These are phyloP conservation scores for Endotrypanum monterogeii DNA, from an alignment of 208 protist genomes.

Conservation along the genomic window DNA sequence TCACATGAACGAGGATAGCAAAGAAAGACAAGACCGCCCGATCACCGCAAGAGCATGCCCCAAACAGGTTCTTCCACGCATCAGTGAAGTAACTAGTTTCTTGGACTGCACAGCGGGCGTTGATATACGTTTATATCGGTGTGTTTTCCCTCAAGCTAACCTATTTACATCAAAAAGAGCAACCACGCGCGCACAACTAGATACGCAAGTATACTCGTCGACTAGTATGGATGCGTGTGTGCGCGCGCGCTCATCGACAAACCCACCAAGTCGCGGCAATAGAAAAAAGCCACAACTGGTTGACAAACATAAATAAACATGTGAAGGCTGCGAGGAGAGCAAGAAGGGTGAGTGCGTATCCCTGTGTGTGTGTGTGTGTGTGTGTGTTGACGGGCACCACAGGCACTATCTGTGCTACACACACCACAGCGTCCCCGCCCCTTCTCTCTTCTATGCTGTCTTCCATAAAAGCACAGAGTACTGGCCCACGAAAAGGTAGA, in stretches of 20 bases:
- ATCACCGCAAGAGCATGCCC: neutral
- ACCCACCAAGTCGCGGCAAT: neutral
- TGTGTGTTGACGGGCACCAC: too few relatives aligned
- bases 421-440: neutral
- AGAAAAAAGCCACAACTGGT: neutral
- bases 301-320: neutral
- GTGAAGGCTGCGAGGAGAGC: too few relatives aligned
- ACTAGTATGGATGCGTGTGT: neutral
- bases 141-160: neutral
- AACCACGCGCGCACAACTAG: too few relatives aligned
- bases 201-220: neutral
- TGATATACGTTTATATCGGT: neutral
- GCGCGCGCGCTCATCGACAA: neutral
- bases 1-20: slow-evolving; percentile 1
- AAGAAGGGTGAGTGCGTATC: too few relatives aligned
- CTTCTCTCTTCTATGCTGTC: slow-evolving; percentile 21
- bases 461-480: slow-evolving; percentile 99
- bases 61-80: neutral
- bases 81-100: neutral
- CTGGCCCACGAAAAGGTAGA: slow-evolving; percentile 99
- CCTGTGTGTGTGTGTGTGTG: too few relatives aligned
- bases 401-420: neutral
- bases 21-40: neutral
- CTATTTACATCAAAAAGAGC: too few relatives aligned
- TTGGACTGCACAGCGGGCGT: neutral